Conservation (phyloP, 192 early-diverging fungal genomes). For the Entomortierella parvispora region DNA sequence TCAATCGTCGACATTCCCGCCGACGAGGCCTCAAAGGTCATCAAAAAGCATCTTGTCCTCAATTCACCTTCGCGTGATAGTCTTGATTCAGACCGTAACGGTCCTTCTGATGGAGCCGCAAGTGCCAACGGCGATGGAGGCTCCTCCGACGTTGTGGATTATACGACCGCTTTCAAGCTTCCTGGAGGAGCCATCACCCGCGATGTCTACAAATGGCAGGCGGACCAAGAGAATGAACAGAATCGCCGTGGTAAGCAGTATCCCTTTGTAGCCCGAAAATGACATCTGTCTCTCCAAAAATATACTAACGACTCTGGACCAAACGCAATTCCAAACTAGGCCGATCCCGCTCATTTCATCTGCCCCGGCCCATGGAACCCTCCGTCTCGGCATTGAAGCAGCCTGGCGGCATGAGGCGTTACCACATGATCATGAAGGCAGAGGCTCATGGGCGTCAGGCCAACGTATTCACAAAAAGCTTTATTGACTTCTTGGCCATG, state of each 20-base stretch:
- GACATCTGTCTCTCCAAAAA: background rate
- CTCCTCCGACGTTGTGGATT: slow-evolving; percentile 26
- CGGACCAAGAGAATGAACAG: slow-evolving; percentile 70
- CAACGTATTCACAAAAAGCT: slow-evolving; percentile 87
- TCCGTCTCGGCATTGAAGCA: slow-evolving; percentile 68
- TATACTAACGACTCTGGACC: background rate
- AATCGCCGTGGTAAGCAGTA: slow-evolving; percentile 46
- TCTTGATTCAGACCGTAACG: slow-evolving; percentile 54
- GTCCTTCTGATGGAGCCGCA: slow-evolving; percentile 16
- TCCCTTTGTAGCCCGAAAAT: slow-evolving; percentile 19
- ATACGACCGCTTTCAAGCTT: slow-evolving; percentile 60
- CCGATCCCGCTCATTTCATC: slow-evolving; percentile 66
- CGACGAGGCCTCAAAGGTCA: slow-evolving; percentile 69
- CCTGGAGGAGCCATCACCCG: slow-evolving; percentile 84
- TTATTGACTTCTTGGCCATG: slow-evolving; percentile 93
- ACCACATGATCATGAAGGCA: slow-evolving; percentile 83
- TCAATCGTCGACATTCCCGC: slow-evolving; percentile 60
- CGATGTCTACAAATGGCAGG: slow-evolving; percentile 91
- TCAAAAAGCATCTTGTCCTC: slow-evolving; percentile 77
- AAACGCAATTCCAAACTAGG: slow-evolving; percentile 14
- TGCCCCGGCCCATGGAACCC: slow-evolving; percentile 63
- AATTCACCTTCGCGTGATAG: slow-evolving; percentile 55
- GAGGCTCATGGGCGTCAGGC: slow-evolving; percentile 70
- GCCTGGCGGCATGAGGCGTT: slow-evolving; percentile 91
- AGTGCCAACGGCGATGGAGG: slow-evolving; percentile 42